These are phyloP conservation scores for Aspergillus pseudotamarii DNA, from an alignment of 2,329 filamentous ascomycete genomes.

Conservation along the genomic window DNA sequence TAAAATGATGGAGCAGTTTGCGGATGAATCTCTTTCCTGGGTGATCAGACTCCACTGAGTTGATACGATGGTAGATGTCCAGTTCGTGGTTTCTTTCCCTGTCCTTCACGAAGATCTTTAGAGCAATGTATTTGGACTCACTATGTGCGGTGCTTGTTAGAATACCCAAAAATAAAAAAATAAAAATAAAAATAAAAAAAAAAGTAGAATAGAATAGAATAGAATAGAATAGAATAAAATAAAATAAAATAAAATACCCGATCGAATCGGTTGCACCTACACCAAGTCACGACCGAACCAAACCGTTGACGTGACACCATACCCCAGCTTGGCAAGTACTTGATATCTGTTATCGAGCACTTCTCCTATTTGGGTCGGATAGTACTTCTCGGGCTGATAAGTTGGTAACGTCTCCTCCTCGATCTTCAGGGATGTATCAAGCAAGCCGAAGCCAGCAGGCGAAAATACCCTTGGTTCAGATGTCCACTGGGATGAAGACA, in stretches of 20 bases:
- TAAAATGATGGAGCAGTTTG: slow-evolving; percentile 22
- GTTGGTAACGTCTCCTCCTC: slow-evolving; percentile 25
- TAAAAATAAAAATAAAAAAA: too few relatives aligned
- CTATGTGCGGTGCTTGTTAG: not conserved
- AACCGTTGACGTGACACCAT: slow-evolving; percentile 30
- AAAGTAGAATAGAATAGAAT: too few relatives aligned
- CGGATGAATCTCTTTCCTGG: slow-evolving; percentile 21
- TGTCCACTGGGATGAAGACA: not conserved
- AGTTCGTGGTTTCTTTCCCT: slow-evolving; percentile 19
- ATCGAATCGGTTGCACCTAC: slow-evolving; percentile 6
- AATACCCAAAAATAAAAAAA: not conserved
- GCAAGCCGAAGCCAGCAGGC: not conserved
- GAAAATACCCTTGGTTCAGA: not conserved
- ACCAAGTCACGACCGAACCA: slow-evolving; percentile 25
- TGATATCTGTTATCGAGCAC: slow-evolving; percentile 27
- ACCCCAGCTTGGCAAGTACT: slow-evolving; percentile 29
- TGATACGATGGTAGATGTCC: slow-evolving; percentile 19
- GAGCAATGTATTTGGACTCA: slow-evolving; percentile 17
- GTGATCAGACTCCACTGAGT: slow-evolving; percentile 19
- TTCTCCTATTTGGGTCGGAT: slow-evolving; percentile 23
- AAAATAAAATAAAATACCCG: not conserved
- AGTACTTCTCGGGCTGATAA: slow-evolving; percentile 22
- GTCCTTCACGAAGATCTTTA: slow-evolving; percentile 22
- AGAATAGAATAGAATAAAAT: not conserved
- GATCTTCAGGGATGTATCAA: slow-evolving; percentile 14